Evolutionary conservation across 2,329 filamentous ascomycete species (phyloP), one percentile per base, ranked within the genome.

Genomic region (Chaetoscypha palmicola): DNA sequence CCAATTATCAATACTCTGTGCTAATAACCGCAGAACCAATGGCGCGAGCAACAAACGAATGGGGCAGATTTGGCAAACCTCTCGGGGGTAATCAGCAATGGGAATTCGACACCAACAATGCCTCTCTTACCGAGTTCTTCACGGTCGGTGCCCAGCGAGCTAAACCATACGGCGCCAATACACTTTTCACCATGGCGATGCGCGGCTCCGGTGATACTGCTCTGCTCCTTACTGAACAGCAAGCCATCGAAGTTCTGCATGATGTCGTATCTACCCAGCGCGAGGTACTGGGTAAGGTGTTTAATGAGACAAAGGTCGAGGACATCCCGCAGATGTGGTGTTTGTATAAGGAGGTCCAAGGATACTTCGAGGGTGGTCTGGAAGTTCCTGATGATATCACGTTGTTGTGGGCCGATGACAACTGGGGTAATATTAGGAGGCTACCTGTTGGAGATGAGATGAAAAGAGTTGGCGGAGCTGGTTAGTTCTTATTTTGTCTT

Each of bases 261-360:
- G 69, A 71, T 14, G 71, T 84, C 20, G 79, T 86, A 2, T 55
- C 67, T 2, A 71, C 76, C 23, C 81, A 86, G 58, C 70, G 76
- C 38, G 58, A 71, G 8, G 79, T 81, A 45, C 67, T 83, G 33
- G 67, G 66, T 16, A 68, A 74, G 2, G 73, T 82, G 0, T 71
- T 82, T 33, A 70, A 68, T 10, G 69, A 51, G 2, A 58, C 45
- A 1, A 67, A 63, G 4, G 64, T 69, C 2, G 62, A 61, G 1
- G 62, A 74, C 35, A 67, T 73, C 28, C 81, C 82, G 4, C 81
- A 86, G 61, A 72, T 81, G 64, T 86, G 82, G 81, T 84, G 80
- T 54, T 64, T 86, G 48, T 87, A 86, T 64, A 86, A 85, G 58
- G 82, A 87, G 58, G 81, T 87, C 2, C 79, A 82, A 62, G 74